phyloP scores from a whole-genome alignment of 2,329 filamentous ascomycete species.

The Scedosporium dehoogii region DNA sequence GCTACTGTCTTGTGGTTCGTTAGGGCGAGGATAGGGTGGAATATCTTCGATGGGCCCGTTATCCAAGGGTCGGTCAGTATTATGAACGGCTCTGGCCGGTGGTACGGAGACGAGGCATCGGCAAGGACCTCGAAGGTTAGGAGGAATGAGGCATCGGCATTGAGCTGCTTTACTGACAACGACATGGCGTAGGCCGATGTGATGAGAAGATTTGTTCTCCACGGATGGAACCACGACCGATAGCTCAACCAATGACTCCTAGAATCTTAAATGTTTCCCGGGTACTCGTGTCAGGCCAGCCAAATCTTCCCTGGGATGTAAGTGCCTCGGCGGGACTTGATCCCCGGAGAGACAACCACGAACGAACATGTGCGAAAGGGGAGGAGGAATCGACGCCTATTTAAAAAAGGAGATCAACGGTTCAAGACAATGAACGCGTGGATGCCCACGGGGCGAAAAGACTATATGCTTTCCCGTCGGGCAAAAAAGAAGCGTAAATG shows the following conservation, averaged over 20 bases:
- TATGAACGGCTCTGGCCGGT: conserved; percentile 44
- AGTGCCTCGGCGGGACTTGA: background rate
- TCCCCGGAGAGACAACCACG: background rate
- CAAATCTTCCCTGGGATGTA: background rate
- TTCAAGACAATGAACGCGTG: background rate
- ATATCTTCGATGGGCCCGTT: conserved; percentile 47
- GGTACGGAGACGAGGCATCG: conserved; percentile 23
- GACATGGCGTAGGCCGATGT: conserved; percentile 36
- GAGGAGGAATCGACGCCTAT: background rate
- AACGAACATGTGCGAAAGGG: background rate
- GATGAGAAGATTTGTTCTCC: too few species aligned
- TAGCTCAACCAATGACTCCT: conserved; percentile 34
- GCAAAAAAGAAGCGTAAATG: background rate
- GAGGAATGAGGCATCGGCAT: conserved; percentile 55
- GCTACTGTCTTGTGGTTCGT: conserved; percentile 44
- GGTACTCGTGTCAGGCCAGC: background rate
- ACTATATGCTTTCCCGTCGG: background rate
- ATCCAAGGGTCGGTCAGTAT: conserved; percentile 68
- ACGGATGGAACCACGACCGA: background rate
- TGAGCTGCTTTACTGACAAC: conserved; percentile 52
- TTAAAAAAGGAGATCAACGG: background rate
- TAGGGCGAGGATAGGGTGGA: conserved; percentile 51
- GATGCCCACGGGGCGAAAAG: background rate
- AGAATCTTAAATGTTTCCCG: conserved; percentile 41
- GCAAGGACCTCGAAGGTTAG: conserved; percentile 49